These are phyloP conservation scores for Talaromyces amestolkiae DNA, from an alignment of 2,329 filamentous ascomycete genomes.

Conservation along the genomic window DNA sequence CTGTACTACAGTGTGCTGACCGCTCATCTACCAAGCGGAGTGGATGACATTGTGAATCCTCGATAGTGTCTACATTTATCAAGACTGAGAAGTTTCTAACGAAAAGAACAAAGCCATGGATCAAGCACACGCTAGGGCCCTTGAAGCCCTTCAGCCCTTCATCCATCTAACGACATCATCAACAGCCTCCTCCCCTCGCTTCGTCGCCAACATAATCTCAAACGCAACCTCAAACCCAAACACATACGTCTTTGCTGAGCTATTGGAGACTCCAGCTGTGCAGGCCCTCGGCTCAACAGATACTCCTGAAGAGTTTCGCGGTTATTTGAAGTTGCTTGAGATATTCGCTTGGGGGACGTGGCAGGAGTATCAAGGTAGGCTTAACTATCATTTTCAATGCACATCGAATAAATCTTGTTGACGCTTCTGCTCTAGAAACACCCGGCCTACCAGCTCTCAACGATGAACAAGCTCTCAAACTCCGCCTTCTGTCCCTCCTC, in stretches of 20 bases:
- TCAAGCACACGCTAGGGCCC: conserved; percentile 49
- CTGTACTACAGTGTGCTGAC: background rate
- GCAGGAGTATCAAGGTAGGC: conserved; percentile 64
- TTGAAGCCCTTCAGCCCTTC: conserved; percentile 74
- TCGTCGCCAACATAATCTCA: conserved; percentile 78
- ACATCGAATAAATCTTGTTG: background rate
- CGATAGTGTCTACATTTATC: background rate
- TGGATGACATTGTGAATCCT: background rate
- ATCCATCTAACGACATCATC: conserved; percentile 83
- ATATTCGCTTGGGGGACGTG: conserved; percentile 94
- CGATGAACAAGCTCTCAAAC: conserved; percentile 73
- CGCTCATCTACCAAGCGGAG: background rate
- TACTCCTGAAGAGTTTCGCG: conserved; percentile 59
- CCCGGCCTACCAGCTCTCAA: conserved; percentile 68
- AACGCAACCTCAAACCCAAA: conserved; percentile 86
- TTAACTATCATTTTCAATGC: too few species aligned
- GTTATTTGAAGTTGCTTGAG: conserved; percentile 69
- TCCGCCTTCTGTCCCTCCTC: conserved; percentile 85
- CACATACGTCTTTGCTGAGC: conserved; percentile 90
- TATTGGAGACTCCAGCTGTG: conserved; percentile 78
- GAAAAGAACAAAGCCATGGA: conserved; percentile 37
- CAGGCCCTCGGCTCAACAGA: conserved; percentile 62
- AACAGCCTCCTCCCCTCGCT: conserved; percentile 66
- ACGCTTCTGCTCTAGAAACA: conserved; percentile 36
- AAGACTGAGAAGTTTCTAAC: background rate